Percentiles rank a stretch among this genome's conserved stretches.
These are phyloP conservation scores for Mycena sp. DNA, from an alignment of 1,284 basidiomycete genomes.

Conservation along the genomic window DNA sequence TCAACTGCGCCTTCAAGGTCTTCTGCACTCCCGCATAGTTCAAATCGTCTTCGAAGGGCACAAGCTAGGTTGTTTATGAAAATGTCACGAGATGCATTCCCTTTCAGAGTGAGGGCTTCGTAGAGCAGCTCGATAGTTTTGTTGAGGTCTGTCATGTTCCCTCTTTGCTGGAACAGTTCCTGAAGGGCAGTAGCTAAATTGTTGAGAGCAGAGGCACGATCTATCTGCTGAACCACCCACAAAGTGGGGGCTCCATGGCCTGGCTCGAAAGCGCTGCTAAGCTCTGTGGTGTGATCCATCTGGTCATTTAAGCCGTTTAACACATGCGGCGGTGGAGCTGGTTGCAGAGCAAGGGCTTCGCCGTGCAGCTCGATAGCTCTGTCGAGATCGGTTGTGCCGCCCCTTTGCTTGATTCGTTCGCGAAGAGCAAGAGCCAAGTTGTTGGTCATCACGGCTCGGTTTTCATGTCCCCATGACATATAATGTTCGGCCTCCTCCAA, in stretches of 20 bases:
- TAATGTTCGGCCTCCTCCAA: no score
- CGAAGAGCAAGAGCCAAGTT: neutral
- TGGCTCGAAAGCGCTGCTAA: no score
- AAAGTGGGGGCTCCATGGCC: no score
- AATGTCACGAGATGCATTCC: neutral
- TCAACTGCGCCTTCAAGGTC: neutral
- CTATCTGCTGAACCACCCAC: no score
- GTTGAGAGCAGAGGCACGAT: no score
- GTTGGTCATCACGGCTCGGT: no score
- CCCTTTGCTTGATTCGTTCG: neutral
- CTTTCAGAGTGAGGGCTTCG: neutral
- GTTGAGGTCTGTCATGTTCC: neutral
- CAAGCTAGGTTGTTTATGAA: neutral
- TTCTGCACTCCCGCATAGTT: neutral
- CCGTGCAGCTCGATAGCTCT: neutral
- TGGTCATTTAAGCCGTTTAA: neutral
- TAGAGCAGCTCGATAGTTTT: no score
- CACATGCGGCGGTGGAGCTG: neutral
- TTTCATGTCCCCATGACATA: no score
- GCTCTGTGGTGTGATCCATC: no score
- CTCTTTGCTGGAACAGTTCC: neutral
- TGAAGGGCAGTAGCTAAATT: no score
- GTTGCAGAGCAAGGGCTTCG: neutral
- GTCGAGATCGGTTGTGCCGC: neutral
- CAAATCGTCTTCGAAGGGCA: neutral